Evolutionary conservation across 148 eudicot genomes (phyloP).

Genomic region (Silene latifolia): DNA sequence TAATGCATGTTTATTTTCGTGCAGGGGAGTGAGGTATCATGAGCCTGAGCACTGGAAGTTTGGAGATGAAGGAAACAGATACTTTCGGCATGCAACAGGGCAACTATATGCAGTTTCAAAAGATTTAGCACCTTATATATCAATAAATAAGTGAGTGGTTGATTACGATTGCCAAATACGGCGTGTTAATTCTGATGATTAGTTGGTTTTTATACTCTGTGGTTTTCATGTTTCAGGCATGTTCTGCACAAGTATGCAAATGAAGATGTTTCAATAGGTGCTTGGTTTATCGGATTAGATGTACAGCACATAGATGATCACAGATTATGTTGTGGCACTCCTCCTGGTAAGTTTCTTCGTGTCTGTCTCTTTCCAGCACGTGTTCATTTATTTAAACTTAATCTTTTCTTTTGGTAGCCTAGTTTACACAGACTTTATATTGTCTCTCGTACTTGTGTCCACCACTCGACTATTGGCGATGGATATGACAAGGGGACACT

Average conservation of each 20-base stretch:
- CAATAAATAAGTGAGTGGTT: slow-evolving; percentile 58
- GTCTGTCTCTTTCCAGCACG: no score
- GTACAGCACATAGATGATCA: slow-evolving; percentile 79
- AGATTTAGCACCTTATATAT: slow-evolving; percentile 74
- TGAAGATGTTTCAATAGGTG: slow-evolving; percentile 81
- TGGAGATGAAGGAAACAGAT: slow-evolving; percentile 90
- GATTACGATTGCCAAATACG: background rate
- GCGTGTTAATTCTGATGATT: no score
- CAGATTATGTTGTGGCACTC: slow-evolving; percentile 88
- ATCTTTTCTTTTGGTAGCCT: background rate
- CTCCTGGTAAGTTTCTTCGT: slow-evolving; percentile 48
- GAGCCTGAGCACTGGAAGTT: slow-evolving; percentile 97
- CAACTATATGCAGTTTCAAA: slow-evolving; percentile 83
- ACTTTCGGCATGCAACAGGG: slow-evolving; percentile 93
- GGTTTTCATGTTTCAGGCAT: slow-evolving; percentile 34
- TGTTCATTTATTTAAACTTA: background rate
- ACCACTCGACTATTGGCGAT: background rate
- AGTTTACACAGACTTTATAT: background rate
- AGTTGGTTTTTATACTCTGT: background rate
- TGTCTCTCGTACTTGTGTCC: no score
- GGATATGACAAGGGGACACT: background rate
- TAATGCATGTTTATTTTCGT: background rate
- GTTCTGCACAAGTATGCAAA: slow-evolving; percentile 79
- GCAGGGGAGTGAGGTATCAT: slow-evolving; percentile 68
- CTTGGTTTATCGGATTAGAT: slow-evolving; percentile 91